Percentiles rank a stretch among this genome's conserved stretches.
phyloP scores from a whole-genome alignment of 257 asterid species.

The Solanum sparsipilum region DNA sequence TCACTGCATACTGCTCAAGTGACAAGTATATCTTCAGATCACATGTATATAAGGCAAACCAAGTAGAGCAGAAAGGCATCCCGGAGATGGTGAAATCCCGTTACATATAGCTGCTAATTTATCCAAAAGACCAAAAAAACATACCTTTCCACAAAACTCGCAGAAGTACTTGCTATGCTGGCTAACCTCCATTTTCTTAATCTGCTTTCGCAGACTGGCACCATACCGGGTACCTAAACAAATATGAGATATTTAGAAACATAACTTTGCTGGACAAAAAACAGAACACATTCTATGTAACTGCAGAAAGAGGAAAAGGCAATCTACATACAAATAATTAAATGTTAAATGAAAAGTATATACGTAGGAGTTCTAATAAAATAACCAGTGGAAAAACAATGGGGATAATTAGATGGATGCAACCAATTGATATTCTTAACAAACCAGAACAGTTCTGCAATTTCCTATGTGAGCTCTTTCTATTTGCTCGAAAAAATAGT shows the following conservation, averaged over 20 bases:
- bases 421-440: not conserved
- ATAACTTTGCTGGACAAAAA: too few relatives aligned
- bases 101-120: not conserved
- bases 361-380: not conserved
- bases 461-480: not conserved
- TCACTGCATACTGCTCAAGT: constrained; percentile 24
- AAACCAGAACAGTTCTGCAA: not conserved
- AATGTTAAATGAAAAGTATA: not conserved
- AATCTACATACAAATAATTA: not conserved
- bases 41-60: not conserved
- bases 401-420: not conserved
- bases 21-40: not conserved
- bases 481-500: not conserved
- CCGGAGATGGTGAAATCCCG: not conserved
- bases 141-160: constrained; percentile 42
- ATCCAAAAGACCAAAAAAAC: not conserved
- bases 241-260: not conserved
- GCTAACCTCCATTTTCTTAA: constrained; percentile 43
- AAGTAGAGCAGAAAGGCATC: not conserved
- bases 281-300: not conserved
- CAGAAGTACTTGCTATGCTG: constrained; percentile 38
- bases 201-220: constrained; percentile 42
- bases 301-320: not conserved
- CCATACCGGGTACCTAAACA: constrained; percentile 36
- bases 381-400: not conserved